Evolutionary conservation across 306 rosid species (phyloP), one percentile per base, ranked within the genome.

Genomic region (Malus sylvestris): DNA sequence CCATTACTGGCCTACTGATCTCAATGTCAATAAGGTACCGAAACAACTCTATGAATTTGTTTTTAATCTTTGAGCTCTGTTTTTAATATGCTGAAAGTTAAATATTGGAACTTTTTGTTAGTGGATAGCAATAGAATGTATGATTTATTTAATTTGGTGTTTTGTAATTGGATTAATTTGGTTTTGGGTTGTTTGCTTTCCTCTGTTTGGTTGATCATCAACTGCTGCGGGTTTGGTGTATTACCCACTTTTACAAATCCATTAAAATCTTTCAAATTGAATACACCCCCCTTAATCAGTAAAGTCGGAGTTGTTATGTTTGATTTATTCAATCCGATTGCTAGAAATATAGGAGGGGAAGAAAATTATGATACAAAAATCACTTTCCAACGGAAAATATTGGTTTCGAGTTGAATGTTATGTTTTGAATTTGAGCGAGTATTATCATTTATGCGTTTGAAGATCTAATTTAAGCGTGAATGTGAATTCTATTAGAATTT

Each of bases 11-110:
- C 87, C 96, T 22, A 84, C 88, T 10, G 64, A 83, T 81, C 59
- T 93, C 78, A 77, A 87, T 68, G 59, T 90, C 61, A 93, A 93
- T 82, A 83, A 87, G 98, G 97, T 93, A 80, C 52, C 32, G 14
- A 32, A 74, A 18, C 49, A 57, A 16, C 3, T 16, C 52, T 73
- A 10, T 30, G 23, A 68, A 29, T 8, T 42, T 74, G 11, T 33
- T 16, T 32, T 35, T 23, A 38, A 8, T 38, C 12, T 69, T 30
- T 42, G 3, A 63, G 63, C 52, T 4, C 25, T 25, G 58, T 9
- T 49, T 55, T 75, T 29, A 8, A 19, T 40, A 42, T 40, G 68
- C 3, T 58, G 51, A 13, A 68, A 40, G 45, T 58, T 68, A 45
- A 73, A 73, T 2, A 42, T 74, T 29, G 45, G 1, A 27, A 3